Percentiles rank a stretch among this genome's conserved stretches.
phyloP scores from a whole-genome alignment of 306 rosid species.

The Vachellia pachyceras region DNA sequence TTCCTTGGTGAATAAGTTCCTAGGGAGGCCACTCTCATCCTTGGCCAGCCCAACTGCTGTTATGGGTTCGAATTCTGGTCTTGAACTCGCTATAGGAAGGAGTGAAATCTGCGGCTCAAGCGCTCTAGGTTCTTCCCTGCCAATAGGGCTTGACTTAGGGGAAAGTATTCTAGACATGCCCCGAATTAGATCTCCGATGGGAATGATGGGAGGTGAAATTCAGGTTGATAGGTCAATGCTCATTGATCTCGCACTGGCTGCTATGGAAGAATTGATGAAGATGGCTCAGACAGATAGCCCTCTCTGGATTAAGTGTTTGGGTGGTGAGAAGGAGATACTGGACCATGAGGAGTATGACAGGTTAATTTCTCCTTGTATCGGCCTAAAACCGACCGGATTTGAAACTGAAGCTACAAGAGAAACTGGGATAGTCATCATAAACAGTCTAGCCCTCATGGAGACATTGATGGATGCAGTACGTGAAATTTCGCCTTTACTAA shows the following conservation, averaged over 20 bases:
- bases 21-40: constrained; percentile 71
- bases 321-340: constrained; percentile 60
- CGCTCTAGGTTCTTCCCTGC: constrained; percentile 43
- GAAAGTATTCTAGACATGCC: constrained; percentile 51
- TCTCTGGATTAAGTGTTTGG: constrained; percentile 70
- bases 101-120: constrained; percentile 58
- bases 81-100: constrained; percentile 75
- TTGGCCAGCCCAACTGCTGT: constrained; percentile 46
- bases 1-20: constrained; percentile 59
- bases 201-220: constrained; percentile 50
- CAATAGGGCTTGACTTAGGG: constrained; percentile 69
- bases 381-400: constrained; percentile 51
- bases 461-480: constrained; percentile 77
- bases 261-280: constrained; percentile 85
- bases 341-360: constrained; percentile 71
- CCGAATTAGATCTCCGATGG: constrained; percentile 42
- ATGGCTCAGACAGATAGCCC: constrained; percentile 64
- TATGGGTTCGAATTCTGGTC: constrained; percentile 47
- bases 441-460: constrained; percentile 65
- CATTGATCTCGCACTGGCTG: constrained; percentile 59
- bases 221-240: constrained; percentile 56
- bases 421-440: constrained; percentile 50
- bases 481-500: not conserved
- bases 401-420: constrained; percentile 72
- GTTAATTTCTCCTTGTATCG: constrained; percentile 49